These are phyloP conservation scores for Arthrobotrys conoides DNA, from an alignment of 2,329 filamentous ascomycete genomes.

Conservation along the genomic window DNA sequence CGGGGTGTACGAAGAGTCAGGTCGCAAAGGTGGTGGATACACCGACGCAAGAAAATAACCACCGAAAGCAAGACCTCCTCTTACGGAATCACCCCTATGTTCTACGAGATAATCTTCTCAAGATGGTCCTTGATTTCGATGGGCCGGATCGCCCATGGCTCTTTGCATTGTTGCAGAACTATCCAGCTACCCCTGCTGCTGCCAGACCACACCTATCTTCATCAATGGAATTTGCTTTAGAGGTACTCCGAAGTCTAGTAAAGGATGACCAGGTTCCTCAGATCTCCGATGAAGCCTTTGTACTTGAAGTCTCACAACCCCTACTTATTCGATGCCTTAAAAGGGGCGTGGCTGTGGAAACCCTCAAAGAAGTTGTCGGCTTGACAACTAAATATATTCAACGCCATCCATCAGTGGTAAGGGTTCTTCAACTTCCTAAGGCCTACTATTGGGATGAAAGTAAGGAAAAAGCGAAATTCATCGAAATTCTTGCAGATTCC, in stretches of 20 bases:
- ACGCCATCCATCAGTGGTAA: background rate
- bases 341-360: background rate
- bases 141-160: conserved; percentile 9
- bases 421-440: background rate
- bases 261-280: background rate
- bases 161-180: background rate
- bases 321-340: background rate
- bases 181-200: conserved; percentile 6
- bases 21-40: background rate
- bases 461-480: background rate
- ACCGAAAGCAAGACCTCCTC: background rate
- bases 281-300: conserved; percentile 1
- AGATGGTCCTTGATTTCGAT: conserved; percentile 1
- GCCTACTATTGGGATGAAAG: too few relatives aligned
- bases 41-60: background rate
- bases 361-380: background rate
- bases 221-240: conserved; percentile 19
- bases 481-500: background rate
- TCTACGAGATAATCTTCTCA: background rate
- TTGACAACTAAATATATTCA: conserved; percentile 3
- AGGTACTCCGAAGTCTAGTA: background rate
- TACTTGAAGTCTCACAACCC: background rate
- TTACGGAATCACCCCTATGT: background rate
- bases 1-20: conserved; percentile 14
- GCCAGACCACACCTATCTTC: background rate